phyloP scores from a whole-genome alignment of 345 rosid species.

The Hibiscus tridactylites region DNA sequence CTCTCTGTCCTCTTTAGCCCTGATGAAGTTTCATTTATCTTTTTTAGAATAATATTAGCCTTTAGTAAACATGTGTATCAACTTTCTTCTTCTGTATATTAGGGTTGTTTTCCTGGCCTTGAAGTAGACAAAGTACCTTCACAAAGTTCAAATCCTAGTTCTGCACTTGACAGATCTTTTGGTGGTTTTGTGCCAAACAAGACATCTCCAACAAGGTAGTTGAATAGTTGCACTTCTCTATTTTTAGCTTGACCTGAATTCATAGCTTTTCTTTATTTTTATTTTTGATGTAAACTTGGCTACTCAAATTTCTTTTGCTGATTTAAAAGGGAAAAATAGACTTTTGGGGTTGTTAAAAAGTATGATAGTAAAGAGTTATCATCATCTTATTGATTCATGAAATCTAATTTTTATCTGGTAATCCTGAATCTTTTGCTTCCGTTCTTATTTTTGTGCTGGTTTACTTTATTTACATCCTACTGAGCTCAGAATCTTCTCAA shows the following conservation, averaged over 20 bases:
- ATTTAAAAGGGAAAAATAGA: neutral
- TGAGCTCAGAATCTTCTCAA: constrained; percentile 4
- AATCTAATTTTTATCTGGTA: neutral
- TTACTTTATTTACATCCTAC: neutral
- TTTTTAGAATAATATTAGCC: neutral
- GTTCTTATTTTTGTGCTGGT: neutral
- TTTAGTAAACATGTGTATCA: constrained; percentile 5
- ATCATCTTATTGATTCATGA: neutral
- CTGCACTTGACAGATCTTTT: constrained; percentile 35
- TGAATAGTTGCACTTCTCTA: neutral
- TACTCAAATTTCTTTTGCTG: neutral
- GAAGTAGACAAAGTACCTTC: constrained; percentile 32
- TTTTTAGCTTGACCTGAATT: neutral
- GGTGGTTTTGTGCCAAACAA: constrained; percentile 29
- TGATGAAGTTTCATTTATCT: neutral
- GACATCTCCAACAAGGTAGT: constrained; percentile 51
- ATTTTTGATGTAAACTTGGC: neutral
- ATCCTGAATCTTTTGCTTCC: neutral
- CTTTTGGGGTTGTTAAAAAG: neutral
- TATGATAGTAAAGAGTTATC: neutral
- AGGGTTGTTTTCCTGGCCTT: constrained; percentile 33
- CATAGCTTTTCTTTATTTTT: neutral
- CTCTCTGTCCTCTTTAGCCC: neutral
- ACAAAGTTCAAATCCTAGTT: constrained; percentile 32
- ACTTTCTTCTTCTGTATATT: neutral